A percentile compares a stretch with the other conserved stretches of the same genome.
These are phyloP conservation scores for Podospora tetraspora DNA, from an alignment of 495 filamentous ascomycete genomes.

Conservation along the genomic window DNA sequence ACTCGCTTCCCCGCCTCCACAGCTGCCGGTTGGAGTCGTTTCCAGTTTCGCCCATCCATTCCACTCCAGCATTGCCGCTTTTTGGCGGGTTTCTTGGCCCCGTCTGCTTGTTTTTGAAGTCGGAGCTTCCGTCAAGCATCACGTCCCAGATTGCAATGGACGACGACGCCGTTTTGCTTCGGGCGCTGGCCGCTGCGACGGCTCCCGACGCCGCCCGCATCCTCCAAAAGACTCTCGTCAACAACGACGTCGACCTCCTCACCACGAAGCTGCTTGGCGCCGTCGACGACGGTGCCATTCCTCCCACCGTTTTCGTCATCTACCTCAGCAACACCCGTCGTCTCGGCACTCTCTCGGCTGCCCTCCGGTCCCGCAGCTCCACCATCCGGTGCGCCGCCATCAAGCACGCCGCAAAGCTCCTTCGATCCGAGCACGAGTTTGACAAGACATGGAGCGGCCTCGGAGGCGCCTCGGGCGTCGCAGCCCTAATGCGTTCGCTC, in stretches of 20 bases:
- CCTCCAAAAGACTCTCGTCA: not conserved
- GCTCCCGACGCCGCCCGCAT: not conserved
- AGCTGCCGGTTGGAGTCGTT: too few species aligned
- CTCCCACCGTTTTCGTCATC: slow-evolving; percentile 12
- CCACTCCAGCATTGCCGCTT: not conserved
- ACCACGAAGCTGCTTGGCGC: slow-evolving; percentile 1
- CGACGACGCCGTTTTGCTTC: not conserved
- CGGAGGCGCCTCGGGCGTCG: slow-evolving; percentile 17
- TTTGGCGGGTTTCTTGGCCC: not conserved
- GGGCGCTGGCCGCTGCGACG: not conserved
- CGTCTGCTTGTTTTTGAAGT: not conserved
- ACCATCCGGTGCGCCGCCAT: slow-evolving; percentile 17
- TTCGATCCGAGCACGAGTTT: slow-evolving; percentile 9
- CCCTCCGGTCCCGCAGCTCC: slow-evolving; percentile 15
- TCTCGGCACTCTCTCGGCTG: slow-evolving; percentile 7
- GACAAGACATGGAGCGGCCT: slow-evolving; percentile 14
- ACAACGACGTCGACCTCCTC: not conserved
- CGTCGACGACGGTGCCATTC: slow-evolving; percentile 14
- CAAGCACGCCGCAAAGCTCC: slow-evolving; percentile 2
- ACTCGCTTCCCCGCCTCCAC: not conserved
- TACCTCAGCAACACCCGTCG: slow-evolving; percentile 16
- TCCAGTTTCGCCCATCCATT: not conserved
- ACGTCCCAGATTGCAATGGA: not conserved
- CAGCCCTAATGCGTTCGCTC: slow-evolving; percentile 20
- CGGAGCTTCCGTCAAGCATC: not conserved